A percentile compares a stretch with the other conserved stretches of the same genome.
These are phyloP conservation scores for Saturnispora serradocipensis DNA, from an alignment of 805 yeast species.

Conservation along the genomic window DNA sequence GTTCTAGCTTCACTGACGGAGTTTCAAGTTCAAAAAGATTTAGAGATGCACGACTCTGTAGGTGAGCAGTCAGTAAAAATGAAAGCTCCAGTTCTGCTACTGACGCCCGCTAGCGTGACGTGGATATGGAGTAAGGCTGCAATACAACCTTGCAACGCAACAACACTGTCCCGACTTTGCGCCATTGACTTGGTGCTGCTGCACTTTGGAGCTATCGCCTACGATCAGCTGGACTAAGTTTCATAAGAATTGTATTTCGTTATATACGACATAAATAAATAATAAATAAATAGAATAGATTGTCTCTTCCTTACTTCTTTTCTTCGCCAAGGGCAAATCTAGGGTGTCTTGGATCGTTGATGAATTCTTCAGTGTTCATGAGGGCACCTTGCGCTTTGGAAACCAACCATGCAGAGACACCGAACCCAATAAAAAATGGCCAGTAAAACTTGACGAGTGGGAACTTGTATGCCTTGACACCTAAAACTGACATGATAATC, in stretches of 20 bases:
- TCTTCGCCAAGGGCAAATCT: constrained; percentile 46
- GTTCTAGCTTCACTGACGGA: too few relatives aligned
- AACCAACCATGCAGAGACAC: constrained; percentile 59
- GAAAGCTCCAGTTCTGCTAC: too few relatives aligned
- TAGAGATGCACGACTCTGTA: too few relatives aligned
- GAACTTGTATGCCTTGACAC: constrained; percentile 29
- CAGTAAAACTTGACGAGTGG: constrained; percentile 58
- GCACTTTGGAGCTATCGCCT: too few relatives aligned
- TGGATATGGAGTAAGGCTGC: too few relatives aligned
- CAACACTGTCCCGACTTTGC: too few relatives aligned
- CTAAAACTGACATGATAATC: constrained; percentile 25
- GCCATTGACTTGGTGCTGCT: too few relatives aligned
- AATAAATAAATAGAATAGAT: constrained; percentile 2
- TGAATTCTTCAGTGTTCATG: constrained; percentile 68
- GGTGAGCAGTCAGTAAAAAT: too few relatives aligned
- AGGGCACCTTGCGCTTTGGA: constrained; percentile 62
- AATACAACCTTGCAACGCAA: too few relatives aligned
- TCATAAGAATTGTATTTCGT: constrained; percentile 1
- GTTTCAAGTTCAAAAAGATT: too few relatives aligned
- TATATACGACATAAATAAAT: constrained; percentile 2
- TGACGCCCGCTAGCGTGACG: too few relatives aligned
- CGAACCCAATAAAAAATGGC: constrained; percentile 82
- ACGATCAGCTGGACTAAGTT: not conserved
- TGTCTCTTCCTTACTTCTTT: constrained; percentile 19
- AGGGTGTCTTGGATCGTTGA: constrained; percentile 95